Base-by-base conservation (phyloP, 495 filamentous ascomycete genomes). In the Monascus purpureus region DNA sequence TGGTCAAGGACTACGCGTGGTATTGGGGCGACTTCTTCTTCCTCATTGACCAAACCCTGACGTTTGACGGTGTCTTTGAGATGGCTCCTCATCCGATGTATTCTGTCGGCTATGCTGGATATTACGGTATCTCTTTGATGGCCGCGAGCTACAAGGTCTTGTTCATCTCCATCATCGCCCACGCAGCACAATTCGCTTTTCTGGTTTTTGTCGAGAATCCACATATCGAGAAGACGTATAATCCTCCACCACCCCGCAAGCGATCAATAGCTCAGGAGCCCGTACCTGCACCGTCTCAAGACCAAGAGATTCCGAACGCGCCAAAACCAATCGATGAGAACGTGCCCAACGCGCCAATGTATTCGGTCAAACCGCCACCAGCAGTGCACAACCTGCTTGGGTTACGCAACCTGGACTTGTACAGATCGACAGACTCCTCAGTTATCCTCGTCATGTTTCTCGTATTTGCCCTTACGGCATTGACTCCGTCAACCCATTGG, bases 1-100 rank as follows among this genome's bases (percentile, higher is more conserved):
- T 97, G n/a, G 90, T 97, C 44, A 96, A 96, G 59, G 92, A 97
- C 53, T 97, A 84, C 61, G 90, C 90, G 13, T 97, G 90, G 90
- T 97, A 96, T 59, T 97, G 90, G 90, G 90, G 90, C 32, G 90
- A 97, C 49, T 97, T 96, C 61, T 97, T 97, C 67, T 97, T 83
- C 61, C 76, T 97, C 52, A 84, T 96, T 49, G 92, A 97, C 53
- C 85, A 95, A 51, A 83, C 95, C 50, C 67, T 97, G 47, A 95
- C 90, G 19, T 96, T 97, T 42, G 92, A 97, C 49, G 92, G 92
- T 29, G 88, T 96, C 33, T 97, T 95, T 51, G 90, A 97, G 57
- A 93, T 97, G 81, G 90, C 92, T 28, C 90, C 90, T 15, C 90
- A 97, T 53, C 90, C 90, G 25, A 97, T 97, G 90, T 97, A 97